Conservation (phyloP, 768 basidiomycete species). For the Phanerochaete sordida region DNA sequence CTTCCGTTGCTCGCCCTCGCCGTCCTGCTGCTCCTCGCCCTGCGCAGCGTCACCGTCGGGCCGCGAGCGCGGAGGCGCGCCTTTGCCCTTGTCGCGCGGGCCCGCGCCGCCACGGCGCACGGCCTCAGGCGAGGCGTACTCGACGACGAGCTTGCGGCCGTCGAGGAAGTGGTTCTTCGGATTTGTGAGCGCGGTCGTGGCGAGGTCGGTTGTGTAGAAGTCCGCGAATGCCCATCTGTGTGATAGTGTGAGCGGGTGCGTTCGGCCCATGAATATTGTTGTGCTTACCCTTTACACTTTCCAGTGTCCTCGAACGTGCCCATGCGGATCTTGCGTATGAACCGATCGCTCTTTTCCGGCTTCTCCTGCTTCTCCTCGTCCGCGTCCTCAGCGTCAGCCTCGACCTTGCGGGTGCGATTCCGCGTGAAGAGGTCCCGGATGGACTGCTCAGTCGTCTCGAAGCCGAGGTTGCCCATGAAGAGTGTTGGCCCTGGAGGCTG, state of each 20-base stretch:
- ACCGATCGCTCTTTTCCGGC: constrained; percentile 36
- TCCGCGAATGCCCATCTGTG: constrained; percentile 92
- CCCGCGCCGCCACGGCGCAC: constrained; percentile 71
- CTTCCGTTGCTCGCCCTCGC: not conserved
- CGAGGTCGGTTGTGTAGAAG: constrained; percentile 74
- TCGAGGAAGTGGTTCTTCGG: constrained; percentile 80
- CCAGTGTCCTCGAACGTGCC: constrained; percentile 97
- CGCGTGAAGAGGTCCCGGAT: constrained; percentile 73
- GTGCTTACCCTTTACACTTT: constrained; percentile 88
- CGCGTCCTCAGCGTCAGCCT: not conserved
- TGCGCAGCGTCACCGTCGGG: too few relatives aligned
- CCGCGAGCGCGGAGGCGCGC: not conserved
- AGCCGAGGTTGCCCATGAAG: constrained; percentile 91
- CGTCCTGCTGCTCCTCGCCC: not conserved
- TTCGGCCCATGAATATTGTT: not conserved
- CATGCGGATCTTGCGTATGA: constrained; percentile 84
- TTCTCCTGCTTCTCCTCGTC: constrained; percentile 27
- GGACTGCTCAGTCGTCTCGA: constrained; percentile 78
- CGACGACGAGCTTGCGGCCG: constrained; percentile 81
- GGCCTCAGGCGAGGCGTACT: constrained; percentile 87
- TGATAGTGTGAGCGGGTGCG: not conserved
- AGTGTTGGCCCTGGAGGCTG: constrained; percentile 82
- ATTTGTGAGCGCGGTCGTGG: constrained; percentile 80
- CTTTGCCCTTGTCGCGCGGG: constrained; percentile 2
- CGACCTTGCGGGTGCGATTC: constrained; percentile 39